Evolutionary conservation across 1,139 yeast species (phyloP).

Genomic region (Suhomyces coccinellae): DNA sequence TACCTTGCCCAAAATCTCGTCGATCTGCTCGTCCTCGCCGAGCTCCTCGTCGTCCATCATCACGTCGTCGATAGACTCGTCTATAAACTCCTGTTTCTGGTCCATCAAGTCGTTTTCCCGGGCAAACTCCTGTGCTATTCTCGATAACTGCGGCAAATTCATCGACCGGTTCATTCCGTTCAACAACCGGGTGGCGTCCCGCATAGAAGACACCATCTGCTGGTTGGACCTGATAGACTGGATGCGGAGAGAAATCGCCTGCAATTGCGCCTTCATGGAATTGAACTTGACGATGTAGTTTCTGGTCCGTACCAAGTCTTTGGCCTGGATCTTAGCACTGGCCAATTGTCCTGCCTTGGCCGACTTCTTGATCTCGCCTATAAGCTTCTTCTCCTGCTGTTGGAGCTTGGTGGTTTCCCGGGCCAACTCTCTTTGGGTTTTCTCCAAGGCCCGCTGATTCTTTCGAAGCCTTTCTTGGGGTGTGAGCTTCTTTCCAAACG

Average conservation of each 20-base stretch:
- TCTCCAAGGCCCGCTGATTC: slow-evolving; percentile 92
- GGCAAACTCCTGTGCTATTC: slow-evolving; percentile 94
- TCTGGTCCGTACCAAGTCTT: slow-evolving; percentile 88
- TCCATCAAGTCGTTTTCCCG: slow-evolving; percentile 95
- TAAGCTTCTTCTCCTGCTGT: slow-evolving; percentile 84
- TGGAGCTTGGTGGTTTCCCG: slow-evolving; percentile 85
- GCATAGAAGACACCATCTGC: slow-evolving; percentile 94
- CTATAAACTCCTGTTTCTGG: slow-evolving; percentile 98
- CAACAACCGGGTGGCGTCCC: slow-evolving; percentile 86
- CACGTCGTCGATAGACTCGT: slow-evolving; percentile 94
- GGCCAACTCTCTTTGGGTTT: slow-evolving; percentile 89
- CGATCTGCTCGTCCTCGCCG: slow-evolving; percentile 82
- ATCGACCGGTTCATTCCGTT: slow-evolving; percentile 85
- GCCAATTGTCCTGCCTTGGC: slow-evolving; percentile 88
- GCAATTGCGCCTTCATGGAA: slow-evolving; percentile 92
- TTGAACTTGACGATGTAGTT: slow-evolving; percentile 82
- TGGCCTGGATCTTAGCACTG: slow-evolving; percentile 92
- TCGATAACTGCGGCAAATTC: slow-evolving; percentile 86
- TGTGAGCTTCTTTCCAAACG: slow-evolving; percentile 88
- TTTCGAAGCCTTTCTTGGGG: slow-evolving; percentile 94
- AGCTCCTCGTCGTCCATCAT: slow-evolving; percentile 77
- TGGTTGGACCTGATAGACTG: slow-evolving; percentile 91
- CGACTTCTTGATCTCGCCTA: slow-evolving; percentile 81
- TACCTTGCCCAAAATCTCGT: slow-evolving; percentile 87
- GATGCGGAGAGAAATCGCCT: slow-evolving; percentile 87